Base-by-base conservation (phyloP, 2,329 filamentous ascomycete genomes). In the Xylariales sp. region DNA sequence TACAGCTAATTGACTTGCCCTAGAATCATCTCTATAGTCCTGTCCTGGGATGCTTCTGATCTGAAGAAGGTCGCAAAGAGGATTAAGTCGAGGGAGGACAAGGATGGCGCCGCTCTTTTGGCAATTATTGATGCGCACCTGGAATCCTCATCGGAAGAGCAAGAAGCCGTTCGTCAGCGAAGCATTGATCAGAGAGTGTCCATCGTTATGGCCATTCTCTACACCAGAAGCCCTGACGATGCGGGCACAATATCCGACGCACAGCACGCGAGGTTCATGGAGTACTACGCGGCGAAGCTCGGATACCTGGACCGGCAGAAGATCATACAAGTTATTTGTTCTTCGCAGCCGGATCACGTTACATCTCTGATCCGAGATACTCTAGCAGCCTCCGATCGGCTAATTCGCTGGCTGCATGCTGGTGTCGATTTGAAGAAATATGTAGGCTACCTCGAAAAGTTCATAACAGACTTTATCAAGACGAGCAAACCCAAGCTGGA, bases 241-340 rank as follows among this genome's bases (percentile, higher is more conserved):
- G 56, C 63, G 2, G 54, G 62, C 0, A 61, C 67, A 0, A 58
- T 88, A 17, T 74, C 69, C 2, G 73, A 81, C 10, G 49, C 62
- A 8, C 79, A 86, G 45, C 85, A 90, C 46, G 60, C 61, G 3
- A 70, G 76, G 43, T 83, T 81, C 24, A 67, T 84, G 30, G 78
- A 85, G 40, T 90, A 87, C 57, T 79, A 86, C 46, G 74, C 81
- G 1, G 77, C 83, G 2, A 70, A 81, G n/a, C 72, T 90, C 17
- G 81, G 81, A 0, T 74, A 86, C 7, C 77, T 80, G 24, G 87
- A 93, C 54, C 76, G 86, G n/a, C 78, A 86, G 40, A 74, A 81
- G 48, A 79, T 91, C 33, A 76, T 78, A 11, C 69, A 72, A 11
- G 74, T 79, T 0, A 62, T 89, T 12, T 91, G 86, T 58, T 75